Percentiles rank a stretch among this genome's conserved stretches.
These are phyloP conservation scores for Globisporangium nunn DNA, from an alignment of 352 stramenopile species.

Conservation along the genomic window DNA sequence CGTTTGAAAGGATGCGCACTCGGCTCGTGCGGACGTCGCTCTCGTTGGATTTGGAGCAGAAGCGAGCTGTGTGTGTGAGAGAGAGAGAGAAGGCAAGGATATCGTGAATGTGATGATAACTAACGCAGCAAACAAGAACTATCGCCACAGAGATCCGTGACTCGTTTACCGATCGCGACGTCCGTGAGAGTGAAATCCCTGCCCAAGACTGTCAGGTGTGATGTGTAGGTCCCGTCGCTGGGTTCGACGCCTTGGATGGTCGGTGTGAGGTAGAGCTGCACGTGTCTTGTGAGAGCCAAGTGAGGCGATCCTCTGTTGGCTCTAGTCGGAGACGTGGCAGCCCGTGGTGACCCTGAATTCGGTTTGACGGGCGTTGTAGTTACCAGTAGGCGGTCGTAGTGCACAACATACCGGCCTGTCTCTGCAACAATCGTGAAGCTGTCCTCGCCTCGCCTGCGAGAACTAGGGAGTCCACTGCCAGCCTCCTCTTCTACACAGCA, in stretches of 20 bases:
- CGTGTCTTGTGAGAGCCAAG: conserved; percentile 19
- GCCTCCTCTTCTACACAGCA: conserved; percentile 9
- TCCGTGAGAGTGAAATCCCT: conserved; percentile 45
- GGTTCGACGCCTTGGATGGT: conserved; percentile 34
- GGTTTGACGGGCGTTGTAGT: neutral
- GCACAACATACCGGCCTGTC: conserved; percentile 11
- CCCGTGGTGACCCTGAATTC: neutral
- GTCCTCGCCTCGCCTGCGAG: conserved; percentile 5
- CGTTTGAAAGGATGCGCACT: conserved; percentile 31
- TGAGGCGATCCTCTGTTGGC: neutral
- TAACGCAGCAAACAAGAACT: too few relatives aligned
- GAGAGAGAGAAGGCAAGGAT: neutral
- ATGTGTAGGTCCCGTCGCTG: conserved; percentile 59
- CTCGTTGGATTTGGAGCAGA: conserved; percentile 26
- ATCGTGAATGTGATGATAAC: neutral
- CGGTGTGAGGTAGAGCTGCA: conserved; percentile 42
- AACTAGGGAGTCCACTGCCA: neutral
- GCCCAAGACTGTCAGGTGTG: conserved; percentile 42
- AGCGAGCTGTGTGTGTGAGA: conserved; percentile 20
- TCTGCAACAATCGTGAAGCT: conserved; percentile 3
- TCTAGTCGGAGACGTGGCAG: neutral
- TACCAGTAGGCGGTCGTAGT: conserved; percentile 2
- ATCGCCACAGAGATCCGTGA: too few relatives aligned
- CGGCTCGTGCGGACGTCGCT: conserved; percentile 25
- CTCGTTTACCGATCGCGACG: conserved; percentile 30